phyloP scores from a whole-genome alignment of 2,329 filamentous ascomycete species.

The Botryosphaeria dothidea region DNA sequence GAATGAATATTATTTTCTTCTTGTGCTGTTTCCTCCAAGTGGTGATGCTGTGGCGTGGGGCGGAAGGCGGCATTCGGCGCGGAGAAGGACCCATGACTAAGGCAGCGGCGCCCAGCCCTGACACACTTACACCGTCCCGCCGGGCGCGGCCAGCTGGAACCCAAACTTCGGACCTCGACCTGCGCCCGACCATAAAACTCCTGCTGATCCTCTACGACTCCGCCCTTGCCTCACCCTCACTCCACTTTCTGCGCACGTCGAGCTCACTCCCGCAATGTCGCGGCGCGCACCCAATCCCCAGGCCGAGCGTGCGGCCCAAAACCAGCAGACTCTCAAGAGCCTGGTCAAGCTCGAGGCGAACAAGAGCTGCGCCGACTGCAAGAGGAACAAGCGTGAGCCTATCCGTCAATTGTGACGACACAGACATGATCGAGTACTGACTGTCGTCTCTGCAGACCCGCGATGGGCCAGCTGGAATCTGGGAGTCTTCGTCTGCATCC shows the following conservation, averaged over 20 bases:
- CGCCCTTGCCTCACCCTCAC: background rate
- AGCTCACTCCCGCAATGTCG: slow-evolving; percentile 61
- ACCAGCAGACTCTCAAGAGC: slow-evolving; percentile 90
- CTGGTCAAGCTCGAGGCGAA: slow-evolving; percentile 93
- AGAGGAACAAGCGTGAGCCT: slow-evolving; percentile 89
- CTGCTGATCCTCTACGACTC: background rate
- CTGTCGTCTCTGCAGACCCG: slow-evolving; percentile 64
- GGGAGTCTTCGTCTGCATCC: slow-evolving; percentile 95
- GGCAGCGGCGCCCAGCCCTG: background rate
- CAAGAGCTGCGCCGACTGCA: slow-evolving; percentile 98
- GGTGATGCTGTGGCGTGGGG: background rate
- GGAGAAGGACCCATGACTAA: background rate
- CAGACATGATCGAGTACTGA: slow-evolving; percentile 9
- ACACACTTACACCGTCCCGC: background rate
- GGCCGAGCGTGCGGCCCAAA: slow-evolving; percentile 87
- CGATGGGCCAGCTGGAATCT: slow-evolving; percentile 99
- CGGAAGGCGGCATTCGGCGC: background rate
- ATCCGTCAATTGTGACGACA: background rate
- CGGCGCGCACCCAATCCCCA: slow-evolving; percentile 72
- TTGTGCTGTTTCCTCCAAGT: background rate
- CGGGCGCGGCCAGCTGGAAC: slow-evolving; percentile 16
- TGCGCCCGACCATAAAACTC: background rate
- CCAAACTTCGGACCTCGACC: slow-evolving; percentile 4
- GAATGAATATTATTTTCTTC: background rate
- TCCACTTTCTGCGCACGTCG: background rate